These are phyloP conservation scores for Phaeosphaeria sp. DNA, from an alignment of 2,329 filamentous ascomycete species.

Conservation along the genomic window DNA sequence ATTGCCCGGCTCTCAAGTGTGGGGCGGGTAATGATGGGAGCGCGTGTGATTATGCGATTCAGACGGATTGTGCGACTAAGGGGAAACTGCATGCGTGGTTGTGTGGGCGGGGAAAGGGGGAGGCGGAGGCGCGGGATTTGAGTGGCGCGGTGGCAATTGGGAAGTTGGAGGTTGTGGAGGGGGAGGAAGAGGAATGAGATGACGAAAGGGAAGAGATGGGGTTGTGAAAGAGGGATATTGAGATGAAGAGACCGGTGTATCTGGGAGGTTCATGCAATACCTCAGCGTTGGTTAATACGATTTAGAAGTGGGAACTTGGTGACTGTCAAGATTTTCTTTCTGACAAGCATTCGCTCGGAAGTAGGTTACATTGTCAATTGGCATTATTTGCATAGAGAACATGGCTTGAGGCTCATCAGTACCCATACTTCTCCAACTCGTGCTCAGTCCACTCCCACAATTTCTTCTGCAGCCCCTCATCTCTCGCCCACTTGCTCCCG, in stretches of 20 bases:
- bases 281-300: too few relatives aligned
- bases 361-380: not conserved
- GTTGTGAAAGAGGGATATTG: not conserved
- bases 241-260: too few relatives aligned
- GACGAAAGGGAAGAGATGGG: not conserved
- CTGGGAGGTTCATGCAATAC: too few relatives aligned
- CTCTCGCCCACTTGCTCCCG: conserved; percentile 33
- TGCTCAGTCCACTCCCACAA: conserved; percentile 49
- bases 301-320: too few relatives aligned
- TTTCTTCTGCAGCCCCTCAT: conserved; percentile 43
- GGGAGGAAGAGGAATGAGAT: not conserved
- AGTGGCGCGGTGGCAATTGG: not conserved
- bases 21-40: not conserved
- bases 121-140: not conserved
- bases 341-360: too few relatives aligned
- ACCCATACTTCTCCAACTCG: conserved; percentile 42
- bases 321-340: too few relatives aligned
- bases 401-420: conserved; percentile 11
- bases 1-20: not conserved
- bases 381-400: not conserved
- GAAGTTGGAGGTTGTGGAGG: not conserved
- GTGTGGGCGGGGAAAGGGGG: not conserved
- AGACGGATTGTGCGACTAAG: not conserved
- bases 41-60: not conserved
- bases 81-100: not conserved